phyloP scores from a whole-genome alignment of 2,329 filamentous ascomycete genomes.

The Phialophora chinensis region DNA sequence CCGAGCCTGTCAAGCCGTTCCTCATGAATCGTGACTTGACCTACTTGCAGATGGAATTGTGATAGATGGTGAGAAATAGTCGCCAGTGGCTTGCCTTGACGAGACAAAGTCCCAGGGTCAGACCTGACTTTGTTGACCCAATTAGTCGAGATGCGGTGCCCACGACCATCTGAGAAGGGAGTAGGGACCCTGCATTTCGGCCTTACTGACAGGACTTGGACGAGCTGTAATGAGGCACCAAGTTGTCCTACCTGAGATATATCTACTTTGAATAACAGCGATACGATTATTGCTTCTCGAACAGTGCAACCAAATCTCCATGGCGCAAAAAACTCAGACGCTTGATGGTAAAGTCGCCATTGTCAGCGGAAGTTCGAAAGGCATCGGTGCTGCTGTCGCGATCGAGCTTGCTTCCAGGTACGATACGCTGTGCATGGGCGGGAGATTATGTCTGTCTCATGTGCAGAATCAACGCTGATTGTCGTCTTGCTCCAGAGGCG shows the following conservation, averaged over 20 bases:
- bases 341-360: slow-evolving; percentile 46
- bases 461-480: not conserved
- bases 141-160: not conserved
- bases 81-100: not conserved
- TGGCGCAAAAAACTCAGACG: slow-evolving; percentile 23
- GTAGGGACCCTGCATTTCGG: not conserved
- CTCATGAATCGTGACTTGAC: not conserved
- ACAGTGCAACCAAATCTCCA: not conserved
- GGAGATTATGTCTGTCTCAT: not conserved
- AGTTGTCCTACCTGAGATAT: not conserved
- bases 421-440: not conserved
- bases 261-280: not conserved
- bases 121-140: not conserved
- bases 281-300: not conserved
- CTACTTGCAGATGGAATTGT: not conserved
- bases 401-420: slow-evolving; percentile 23
- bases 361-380: slow-evolving; percentile 58
- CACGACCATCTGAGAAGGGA: not conserved
- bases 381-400: slow-evolving; percentile 57
- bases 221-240: not conserved
- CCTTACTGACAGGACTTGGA: not conserved
- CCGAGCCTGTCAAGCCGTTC: not conserved
- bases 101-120: not conserved
- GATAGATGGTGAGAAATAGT: not conserved
- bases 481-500: slow-evolving; percentile 2